A percentile compares a stretch with the other conserved stretches of the same genome.
These are phyloP conservation scores for Calonectria pseudoreteaudii DNA, from an alignment of 2,329 filamentous ascomycete genomes.

Conservation along the genomic window DNA sequence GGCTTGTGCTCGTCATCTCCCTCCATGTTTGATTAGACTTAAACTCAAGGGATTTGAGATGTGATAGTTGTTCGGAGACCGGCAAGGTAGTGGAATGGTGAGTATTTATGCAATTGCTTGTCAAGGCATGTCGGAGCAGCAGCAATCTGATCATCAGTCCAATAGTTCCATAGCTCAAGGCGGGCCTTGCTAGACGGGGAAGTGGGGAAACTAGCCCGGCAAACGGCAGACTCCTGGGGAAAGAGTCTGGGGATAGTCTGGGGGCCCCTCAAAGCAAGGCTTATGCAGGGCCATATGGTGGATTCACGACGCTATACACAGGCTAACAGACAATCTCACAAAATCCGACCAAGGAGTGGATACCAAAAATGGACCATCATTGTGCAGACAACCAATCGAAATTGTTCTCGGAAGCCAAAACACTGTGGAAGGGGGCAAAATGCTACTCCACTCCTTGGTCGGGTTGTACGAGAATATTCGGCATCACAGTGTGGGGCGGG, in stretches of 20 bases:
- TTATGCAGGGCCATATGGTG: background rate
- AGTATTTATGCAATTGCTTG: background rate
- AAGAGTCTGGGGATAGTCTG: background rate
- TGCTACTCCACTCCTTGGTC: no score
- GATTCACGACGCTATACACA: background rate
- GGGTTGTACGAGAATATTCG: no score
- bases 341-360: no score
- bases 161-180: background rate
- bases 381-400: no score
- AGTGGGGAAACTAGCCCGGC: background rate
- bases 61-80: background rate
- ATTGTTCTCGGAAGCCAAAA: no score
- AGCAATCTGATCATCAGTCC: background rate
- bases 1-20: background rate
- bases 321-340: no score
- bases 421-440: no score
- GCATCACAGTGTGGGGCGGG: background rate
- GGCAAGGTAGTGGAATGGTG: background rate
- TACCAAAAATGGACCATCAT: no score
- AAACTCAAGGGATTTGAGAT: background rate
- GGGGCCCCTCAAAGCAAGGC: background rate
- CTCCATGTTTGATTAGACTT: background rate
- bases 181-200: background rate
- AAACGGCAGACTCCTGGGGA: background rate
- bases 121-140: background rate